Percentiles rank a stretch among this genome's conserved stretches.
phyloP scores from a whole-genome alignment of 139 green algal genomes.

The Chlorella sp. region DNA sequence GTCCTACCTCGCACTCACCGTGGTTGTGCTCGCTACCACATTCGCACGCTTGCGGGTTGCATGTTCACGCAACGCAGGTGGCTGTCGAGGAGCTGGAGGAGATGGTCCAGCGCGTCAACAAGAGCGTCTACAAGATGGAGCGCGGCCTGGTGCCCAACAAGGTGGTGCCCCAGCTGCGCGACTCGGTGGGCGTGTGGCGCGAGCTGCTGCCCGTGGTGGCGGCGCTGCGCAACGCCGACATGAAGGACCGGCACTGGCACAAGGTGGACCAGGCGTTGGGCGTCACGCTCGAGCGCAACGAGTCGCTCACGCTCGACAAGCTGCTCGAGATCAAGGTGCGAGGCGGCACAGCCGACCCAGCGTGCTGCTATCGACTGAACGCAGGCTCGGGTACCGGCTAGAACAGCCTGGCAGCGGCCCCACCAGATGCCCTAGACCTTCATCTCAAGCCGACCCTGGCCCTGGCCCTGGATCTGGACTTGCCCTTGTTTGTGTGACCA shows the following conservation, averaged over 20 bases:
- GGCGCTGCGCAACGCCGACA: conserved; percentile 51
- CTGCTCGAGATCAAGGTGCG: conserved; percentile 41
- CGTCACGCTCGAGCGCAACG: conserved; percentile 22
- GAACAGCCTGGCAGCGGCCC: too few species aligned
- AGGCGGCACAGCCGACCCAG: too few species aligned
- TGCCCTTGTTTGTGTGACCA: conserved; percentile 10
- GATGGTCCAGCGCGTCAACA: conserved; percentile 35
- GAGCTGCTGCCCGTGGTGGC: conserved; percentile 47
- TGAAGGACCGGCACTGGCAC: conserved; percentile 70
- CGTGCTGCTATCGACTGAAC: too few species aligned
- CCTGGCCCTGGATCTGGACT: too few species aligned
- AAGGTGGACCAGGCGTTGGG: conserved; percentile 32
- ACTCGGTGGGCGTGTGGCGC: conserved; percentile 32
- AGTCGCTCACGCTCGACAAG: conserved; percentile 38
- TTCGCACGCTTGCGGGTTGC: too few species aligned
- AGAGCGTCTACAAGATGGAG: conserved; percentile 54
- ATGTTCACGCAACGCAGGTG: too few species aligned
- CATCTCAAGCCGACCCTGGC: too few species aligned
- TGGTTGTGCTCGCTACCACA: too few species aligned
- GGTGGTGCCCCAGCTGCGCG: conserved; percentile 30
- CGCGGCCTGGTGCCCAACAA: conserved; percentile 53
- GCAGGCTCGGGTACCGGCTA: too few species aligned
- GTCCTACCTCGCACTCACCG: too few species aligned
- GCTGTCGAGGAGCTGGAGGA: conserved; percentile 44
- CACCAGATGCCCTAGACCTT: too few species aligned